Conservation (phyloP, 2,329 filamentous ascomycete genomes). For the Monosporascus sp. region DNA sequence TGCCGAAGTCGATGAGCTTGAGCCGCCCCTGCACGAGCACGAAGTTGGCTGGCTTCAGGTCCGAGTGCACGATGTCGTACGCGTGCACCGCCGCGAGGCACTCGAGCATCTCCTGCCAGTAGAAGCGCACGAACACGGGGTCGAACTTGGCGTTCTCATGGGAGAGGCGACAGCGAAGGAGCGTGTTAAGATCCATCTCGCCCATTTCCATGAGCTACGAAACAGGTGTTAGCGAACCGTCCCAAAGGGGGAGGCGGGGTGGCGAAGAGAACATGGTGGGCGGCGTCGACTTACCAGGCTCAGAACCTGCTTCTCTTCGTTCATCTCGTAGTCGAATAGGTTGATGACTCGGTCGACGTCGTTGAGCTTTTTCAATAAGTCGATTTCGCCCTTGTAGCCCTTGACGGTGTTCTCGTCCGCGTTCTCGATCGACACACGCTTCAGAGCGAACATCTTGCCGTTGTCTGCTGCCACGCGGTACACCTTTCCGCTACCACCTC, state of each 20-base stretch:
- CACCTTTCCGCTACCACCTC: slow-evolving; percentile 89
- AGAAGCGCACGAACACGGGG: slow-evolving; percentile 87
- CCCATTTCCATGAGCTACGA: slow-evolving; percentile 90
- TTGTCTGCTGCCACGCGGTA: slow-evolving; percentile 97
- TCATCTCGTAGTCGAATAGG: slow-evolving; percentile 88
- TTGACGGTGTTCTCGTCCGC: slow-evolving; percentile 78
- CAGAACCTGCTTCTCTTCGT: slow-evolving; percentile 82
- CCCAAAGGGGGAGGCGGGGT: slow-evolving; percentile 1
- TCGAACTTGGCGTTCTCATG: slow-evolving; percentile 74
- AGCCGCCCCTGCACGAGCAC: slow-evolving; percentile 83
- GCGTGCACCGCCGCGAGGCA: slow-evolving; percentile 87
- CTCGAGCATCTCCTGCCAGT: slow-evolving; percentile 99
- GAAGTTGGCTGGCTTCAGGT: slow-evolving; percentile 96
- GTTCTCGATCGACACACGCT: slow-evolving; percentile 85
- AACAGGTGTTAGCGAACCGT: slow-evolving; percentile 11
- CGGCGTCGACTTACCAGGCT: slow-evolving; percentile 62
- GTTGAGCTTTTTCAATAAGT: slow-evolving; percentile 74
- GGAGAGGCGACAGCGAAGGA: slow-evolving; percentile 70
- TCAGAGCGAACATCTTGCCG: slow-evolving; percentile 89
- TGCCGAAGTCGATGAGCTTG: slow-evolving; percentile 97
- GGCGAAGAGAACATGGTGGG: not conserved
- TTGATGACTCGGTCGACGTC: slow-evolving; percentile 87
- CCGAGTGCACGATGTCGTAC: slow-evolving; percentile 90
- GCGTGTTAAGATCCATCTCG: slow-evolving; percentile 84
- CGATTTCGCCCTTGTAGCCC: slow-evolving; percentile 94